A percentile compares a stretch with the other conserved stretches of the same genome.
phyloP scores from a whole-genome alignment of 331 rosid genomes.

The Prunus yedoensis region DNA sequence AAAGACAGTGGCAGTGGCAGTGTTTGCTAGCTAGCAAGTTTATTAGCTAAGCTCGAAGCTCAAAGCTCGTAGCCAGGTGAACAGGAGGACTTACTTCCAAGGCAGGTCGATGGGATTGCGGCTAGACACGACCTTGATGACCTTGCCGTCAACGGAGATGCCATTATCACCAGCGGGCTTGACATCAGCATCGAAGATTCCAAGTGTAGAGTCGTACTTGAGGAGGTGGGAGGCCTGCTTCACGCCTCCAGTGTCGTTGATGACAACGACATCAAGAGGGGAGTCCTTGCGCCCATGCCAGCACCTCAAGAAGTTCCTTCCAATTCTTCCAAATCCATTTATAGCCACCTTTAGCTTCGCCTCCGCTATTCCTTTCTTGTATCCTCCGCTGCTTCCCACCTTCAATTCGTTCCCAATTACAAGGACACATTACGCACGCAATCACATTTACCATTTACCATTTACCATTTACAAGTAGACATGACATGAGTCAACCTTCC shows the following conservation, averaged over 20 bases:
- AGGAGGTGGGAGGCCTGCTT: slow-evolving; percentile 99
- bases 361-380: slow-evolving; percentile 61
- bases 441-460: not conserved
- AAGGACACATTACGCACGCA: not conserved
- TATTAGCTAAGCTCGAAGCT: not conserved
- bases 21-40: no score
- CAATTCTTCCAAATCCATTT: slow-evolving; percentile 96
- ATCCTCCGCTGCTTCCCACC: slow-evolving; percentile 66
- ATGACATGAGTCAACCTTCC: no score
- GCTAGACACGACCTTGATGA: slow-evolving; percentile 80
- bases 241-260: slow-evolving; percentile 96
- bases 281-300: slow-evolving; percentile 95
- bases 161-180: slow-evolving; percentile 66
- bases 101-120: slow-evolving; percentile 85
- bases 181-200: slow-evolving; percentile 91
- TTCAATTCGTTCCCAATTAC: slow-evolving; percentile 9
- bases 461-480: no score
- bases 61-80: no score
- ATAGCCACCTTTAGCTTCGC: slow-evolving; percentile 94
- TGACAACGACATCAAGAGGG: slow-evolving; percentile 81
- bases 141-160: slow-evolving; percentile 86
- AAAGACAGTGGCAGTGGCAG: no score
- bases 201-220: slow-evolving; percentile 94
- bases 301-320: slow-evolving; percentile 91
- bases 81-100: slow-evolving; percentile 56